A percentile compares a stretch with the other conserved stretches of the same genome.
Conservation (phyloP, 2,329 filamentous ascomycete genomes). For the Cryphonectria parasitica region DNA sequence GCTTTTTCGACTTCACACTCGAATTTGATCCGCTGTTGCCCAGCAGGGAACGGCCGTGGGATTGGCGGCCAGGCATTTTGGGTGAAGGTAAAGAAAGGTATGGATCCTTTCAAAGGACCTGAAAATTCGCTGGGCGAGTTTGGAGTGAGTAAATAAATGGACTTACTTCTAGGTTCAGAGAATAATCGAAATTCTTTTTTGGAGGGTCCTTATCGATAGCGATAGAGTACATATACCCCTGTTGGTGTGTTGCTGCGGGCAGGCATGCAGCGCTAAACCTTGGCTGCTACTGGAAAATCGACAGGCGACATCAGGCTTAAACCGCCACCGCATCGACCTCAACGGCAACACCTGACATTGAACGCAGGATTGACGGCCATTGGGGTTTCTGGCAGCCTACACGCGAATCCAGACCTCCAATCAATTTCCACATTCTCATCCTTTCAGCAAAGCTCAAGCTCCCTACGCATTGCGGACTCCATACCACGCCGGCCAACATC, state of each 20-base stretch:
- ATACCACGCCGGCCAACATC: neutral
- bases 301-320: neutral
- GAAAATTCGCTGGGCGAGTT: neutral
- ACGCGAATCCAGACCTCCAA: neutral
- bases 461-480: neutral
- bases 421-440: neutral
- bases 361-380: neutral
- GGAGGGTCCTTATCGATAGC: constrained; percentile 27
- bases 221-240: neutral
- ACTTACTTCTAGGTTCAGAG: neutral
- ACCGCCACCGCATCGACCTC: neutral
- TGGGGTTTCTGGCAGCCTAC: neutral
- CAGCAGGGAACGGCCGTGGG: constrained; percentile 58
- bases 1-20: constrained; percentile 31
- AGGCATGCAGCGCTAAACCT: constrained; percentile 21
- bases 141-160: neutral
- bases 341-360: neutral
- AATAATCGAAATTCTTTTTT: constrained; percentile 23
- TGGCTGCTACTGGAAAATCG: constrained; percentile 12
- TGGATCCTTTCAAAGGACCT: neutral
- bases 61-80: constrained; percentile 61
- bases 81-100: neutral
- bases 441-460: neutral
- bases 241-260: neutral
- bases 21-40: constrained; percentile 32